phyloP scores from a whole-genome alignment of 305 asterid genomes.

The Solanum hybrid region DNA sequence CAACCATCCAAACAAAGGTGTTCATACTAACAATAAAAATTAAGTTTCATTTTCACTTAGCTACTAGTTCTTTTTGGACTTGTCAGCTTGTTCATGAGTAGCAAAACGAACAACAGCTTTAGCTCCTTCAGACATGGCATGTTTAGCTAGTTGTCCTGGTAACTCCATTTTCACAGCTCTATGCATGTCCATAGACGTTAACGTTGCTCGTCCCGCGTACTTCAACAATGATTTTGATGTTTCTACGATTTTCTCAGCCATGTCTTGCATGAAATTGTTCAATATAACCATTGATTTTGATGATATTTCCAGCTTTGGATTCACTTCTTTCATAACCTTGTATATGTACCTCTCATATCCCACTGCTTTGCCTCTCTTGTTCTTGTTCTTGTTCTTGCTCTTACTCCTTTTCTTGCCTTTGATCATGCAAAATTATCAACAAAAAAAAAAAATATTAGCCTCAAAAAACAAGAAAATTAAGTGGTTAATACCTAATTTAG shows the following conservation, averaged over 20 bases:
- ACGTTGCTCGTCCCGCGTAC: background rate
- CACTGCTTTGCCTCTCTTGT: background rate
- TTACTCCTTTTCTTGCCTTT: background rate
- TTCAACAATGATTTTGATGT: constrained; percentile 40
- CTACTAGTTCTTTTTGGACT: background rate
- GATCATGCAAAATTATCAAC: background rate
- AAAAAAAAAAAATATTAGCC: background rate
- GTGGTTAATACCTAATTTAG: background rate
- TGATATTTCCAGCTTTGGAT: constrained; percentile 60
- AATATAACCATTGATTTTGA: constrained; percentile 55
- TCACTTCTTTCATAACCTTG: constrained; percentile 70
- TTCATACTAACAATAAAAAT: background rate
- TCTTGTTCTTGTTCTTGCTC: background rate
- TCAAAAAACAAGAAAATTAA: background rate
- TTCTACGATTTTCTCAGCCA: constrained; percentile 56
- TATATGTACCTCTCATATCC: constrained; percentile 45
- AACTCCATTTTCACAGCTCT: constrained; percentile 7
- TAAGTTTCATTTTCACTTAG: background rate
- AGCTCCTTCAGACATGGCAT: constrained; percentile 12
- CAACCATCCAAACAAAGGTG: no score
- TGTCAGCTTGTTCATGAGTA: background rate
- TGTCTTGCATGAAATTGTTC: constrained; percentile 50
- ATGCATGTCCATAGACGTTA: constrained; percentile 5
- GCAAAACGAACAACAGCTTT: background rate
- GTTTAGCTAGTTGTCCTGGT: constrained; percentile 10